These are phyloP conservation scores for Plenodomus biglobosus DNA, from an alignment of 2,329 filamentous ascomycete species.

Conservation along the genomic window DNA sequence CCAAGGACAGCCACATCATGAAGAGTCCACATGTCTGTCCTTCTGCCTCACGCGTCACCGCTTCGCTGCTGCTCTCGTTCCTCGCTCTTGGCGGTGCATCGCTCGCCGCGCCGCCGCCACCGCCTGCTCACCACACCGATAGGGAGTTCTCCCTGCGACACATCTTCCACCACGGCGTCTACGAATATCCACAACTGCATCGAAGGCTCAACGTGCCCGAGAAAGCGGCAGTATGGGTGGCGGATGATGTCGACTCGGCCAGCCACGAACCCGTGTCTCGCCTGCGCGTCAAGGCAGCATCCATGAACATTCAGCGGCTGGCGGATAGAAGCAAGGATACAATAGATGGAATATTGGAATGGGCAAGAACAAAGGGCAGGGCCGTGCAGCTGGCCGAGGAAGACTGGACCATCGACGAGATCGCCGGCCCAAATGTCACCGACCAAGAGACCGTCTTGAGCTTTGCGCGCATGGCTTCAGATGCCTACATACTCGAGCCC, in stretches of 20 bases:
- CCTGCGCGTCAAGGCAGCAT: conserved; percentile 61
- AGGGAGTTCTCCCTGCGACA: conserved; percentile 65
- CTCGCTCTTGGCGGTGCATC: conserved; percentile 58
- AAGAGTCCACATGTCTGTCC: conserved; percentile 38
- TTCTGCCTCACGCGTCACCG: conserved; percentile 65
- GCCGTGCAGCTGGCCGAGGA: conserved; percentile 68
- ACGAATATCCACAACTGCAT: conserved; percentile 75
- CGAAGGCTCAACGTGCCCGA: conserved; percentile 70
- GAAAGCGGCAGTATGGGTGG: conserved; percentile 63
- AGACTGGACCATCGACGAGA: conserved; percentile 80
- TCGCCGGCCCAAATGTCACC: conserved; percentile 77
- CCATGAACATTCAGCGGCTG: conserved; percentile 75
- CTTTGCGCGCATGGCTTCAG: conserved; percentile 83
- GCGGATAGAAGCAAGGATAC: conserved; percentile 73
- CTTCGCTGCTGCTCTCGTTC: conserved; percentile 65
- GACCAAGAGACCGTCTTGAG: conserved; percentile 82
- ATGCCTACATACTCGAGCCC: conserved; percentile 81
- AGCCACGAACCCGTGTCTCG: conserved; percentile 47
- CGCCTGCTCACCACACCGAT: conserved; percentile 21
- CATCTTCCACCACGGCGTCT: conserved; percentile 87
- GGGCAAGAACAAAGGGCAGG: conserved; percentile 68
- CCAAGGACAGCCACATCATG: too few relatives aligned
- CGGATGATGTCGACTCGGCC: conserved; percentile 56
- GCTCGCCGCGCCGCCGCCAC: conserved; percentile 33
- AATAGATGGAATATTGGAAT: conserved; percentile 76